Percentiles rank a stretch among this genome's conserved stretches.
Evolutionary conservation across 345 rosid genomes (phyloP).

Genomic region (Aethionema arabicum): DNA sequence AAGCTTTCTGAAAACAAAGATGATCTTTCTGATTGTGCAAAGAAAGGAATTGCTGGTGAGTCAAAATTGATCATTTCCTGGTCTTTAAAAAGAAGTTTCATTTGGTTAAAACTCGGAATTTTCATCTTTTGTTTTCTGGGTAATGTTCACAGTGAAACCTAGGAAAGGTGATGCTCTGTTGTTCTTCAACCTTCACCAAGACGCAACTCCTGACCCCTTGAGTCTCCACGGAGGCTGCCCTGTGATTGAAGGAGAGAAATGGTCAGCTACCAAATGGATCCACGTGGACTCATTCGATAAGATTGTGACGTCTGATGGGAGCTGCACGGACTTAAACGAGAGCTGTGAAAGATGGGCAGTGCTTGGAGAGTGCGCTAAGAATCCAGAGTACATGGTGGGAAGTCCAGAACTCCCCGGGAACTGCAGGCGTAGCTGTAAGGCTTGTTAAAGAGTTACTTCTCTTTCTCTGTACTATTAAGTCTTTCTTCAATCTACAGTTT

Average conservation of each 20-base stretch:
- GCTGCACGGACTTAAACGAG: constrained; percentile 64
- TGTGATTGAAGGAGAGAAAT: constrained; percentile 92
- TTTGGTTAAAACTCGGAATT: not conserved
- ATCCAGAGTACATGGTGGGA: constrained; percentile 87
- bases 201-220: constrained; percentile 66
- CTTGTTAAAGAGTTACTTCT: constrained; percentile 47
- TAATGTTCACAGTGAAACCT: constrained; percentile 63
- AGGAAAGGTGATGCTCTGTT: constrained; percentile 84
- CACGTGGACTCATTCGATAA: constrained; percentile 88
- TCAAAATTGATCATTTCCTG: not conserved
- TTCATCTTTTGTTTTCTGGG: constrained; percentile 15
- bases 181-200: constrained; percentile 80
- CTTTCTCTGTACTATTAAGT: constrained; percentile 10
- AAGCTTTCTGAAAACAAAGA: constrained; percentile 49
- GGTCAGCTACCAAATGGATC: constrained; percentile 99
- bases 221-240: constrained; percentile 96
- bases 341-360: constrained; percentile 94
- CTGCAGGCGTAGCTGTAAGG: constrained; percentile 84
- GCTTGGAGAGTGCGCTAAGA: constrained; percentile 86
- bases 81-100: not conserved
- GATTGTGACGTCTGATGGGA: constrained; percentile 51
- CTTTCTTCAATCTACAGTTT: not conserved
- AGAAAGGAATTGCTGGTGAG: constrained; percentile 88
- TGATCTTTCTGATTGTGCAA: constrained; percentile 87
- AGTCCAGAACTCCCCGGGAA: constrained; percentile 69